Base-by-base conservation (phyloP, 2,329 filamentous ascomycete species). In the Monosporascus sp. region DNA sequence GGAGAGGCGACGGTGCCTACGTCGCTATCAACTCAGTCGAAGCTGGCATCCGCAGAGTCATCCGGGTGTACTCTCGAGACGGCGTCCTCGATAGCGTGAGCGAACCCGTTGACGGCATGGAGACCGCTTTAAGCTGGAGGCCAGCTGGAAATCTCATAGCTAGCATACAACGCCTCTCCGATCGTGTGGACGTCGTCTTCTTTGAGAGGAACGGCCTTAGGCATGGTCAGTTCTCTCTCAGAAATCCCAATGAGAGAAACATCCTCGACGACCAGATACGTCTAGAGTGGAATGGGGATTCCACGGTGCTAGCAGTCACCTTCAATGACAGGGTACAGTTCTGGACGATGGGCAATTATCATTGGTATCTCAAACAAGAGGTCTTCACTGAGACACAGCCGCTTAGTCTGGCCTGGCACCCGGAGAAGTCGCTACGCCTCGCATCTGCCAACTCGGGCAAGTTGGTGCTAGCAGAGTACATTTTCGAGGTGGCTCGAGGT, bases 361-460 rank as follows among this genome's bases (percentile, higher is more conserved):
- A 97, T 68, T 99, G 94, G 82, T 97, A 97, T 69, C 78, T 99
- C 17, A 99, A 99, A 73, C 91, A 96, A 68, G 91, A 97, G 67
- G 78, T 97, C 7, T 72, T 74, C 7, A 73, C 79, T 7, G 62
- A 68, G 7, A 63, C 61, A 14, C 60, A 63, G 3, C 63, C 70
- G 40, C 50, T 64, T 47, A 62, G 67, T 40, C 59, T 83, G n/a
- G 67, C 75, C 1, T 99, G 94, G 94, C 91, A 99, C 68, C 83
- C 90, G 1, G 94, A 97, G 66, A 91, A 88, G 68, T 75, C 91
- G 3, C 74, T 97, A 37, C 81, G 84, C 15, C 77, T 94, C 48
- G 78, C 82, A 18, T 72, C 82, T 8, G 77, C 79, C 2, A 74
- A 78, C 11, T 63, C 72, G 57, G 71, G 81, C 82, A 72, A 64